Base-by-base conservation (phyloP, 2,329 filamentous ascomycete species). In the Fusarium continuum region DNA sequence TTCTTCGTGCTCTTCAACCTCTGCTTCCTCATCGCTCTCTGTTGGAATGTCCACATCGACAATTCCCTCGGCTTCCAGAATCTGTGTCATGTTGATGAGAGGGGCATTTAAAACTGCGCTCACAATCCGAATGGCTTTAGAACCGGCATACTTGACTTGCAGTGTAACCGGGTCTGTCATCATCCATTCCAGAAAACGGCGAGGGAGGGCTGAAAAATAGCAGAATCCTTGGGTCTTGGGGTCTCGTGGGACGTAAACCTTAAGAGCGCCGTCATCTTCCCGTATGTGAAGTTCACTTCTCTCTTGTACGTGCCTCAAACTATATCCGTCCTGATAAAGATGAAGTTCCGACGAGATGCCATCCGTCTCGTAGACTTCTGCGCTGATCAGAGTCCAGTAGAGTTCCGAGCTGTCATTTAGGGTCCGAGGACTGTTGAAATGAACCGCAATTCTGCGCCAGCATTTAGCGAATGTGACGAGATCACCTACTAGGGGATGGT, bases 121-220 rank as follows among this genome's bases (percentile, higher is more conserved):
- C 2, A 70, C 50, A 3, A 67, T 56, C 14, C 61, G 55, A 1
- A 63, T 23, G 5, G 62, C 65, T 7, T 46, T 36, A 1, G 43
- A 39, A 2, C 34, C 35, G 5, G 50, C 20, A 13, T 31, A 14
- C 3, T 51, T 62, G 6, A 20, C 35, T 14, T 52, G 43, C 2
- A 60, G 35, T 1, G 66, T 68, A 3, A 23, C 16, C 1, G 64
- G 61, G 16, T 75, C 64, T 13, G 59, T 71, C 75, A 79, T 77
- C 35, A 79, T 67, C 75, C 75, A 78, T 9, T 70, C 52, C 0
- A 73, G 61, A 3, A 80, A 62, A 2, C 54, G 67, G 6, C 61
- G 47, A 0, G 75, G 68, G 2, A 79, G 72, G 1, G 44, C 25
- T 0, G 61, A 65, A 10, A 53, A 61, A 56, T 75, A 77, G 45